Conservation (phyloP, 2,329 filamentous ascomycete genomes). For the Ustulina deusta region DNA sequence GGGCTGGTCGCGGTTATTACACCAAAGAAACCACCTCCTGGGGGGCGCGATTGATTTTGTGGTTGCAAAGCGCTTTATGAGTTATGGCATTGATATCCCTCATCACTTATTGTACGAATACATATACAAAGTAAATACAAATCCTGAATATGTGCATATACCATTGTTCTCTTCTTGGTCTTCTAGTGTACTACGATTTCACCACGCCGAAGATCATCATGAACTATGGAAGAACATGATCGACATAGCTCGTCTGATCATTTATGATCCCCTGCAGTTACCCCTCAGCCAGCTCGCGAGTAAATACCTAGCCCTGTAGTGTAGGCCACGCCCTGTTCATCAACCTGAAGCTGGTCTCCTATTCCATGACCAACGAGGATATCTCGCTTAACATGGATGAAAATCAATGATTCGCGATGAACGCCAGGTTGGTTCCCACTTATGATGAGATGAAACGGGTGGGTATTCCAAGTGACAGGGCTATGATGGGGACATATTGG, state of each 20-base stretch:
- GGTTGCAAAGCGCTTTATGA: slow-evolving; percentile 50
- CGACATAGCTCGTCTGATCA: slow-evolving; percentile 19
- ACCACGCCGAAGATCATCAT: slow-evolving; percentile 1
- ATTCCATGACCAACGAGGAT: neutral
- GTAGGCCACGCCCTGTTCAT: neutral
- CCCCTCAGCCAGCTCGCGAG: slow-evolving; percentile 6
- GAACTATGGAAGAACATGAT: neutral
- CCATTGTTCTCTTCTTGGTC: neutral
- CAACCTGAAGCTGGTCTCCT: slow-evolving; percentile 18
- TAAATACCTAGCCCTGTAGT: neutral
- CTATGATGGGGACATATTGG: neutral
- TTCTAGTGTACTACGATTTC: neutral
- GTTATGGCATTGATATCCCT: slow-evolving; percentile 59
- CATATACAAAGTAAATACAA: slow-evolving; percentile 26
- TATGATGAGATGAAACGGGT: slow-evolving; percentile 34
- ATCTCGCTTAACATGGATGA: slow-evolving; percentile 19
- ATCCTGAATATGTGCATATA: slow-evolving; percentile 4
- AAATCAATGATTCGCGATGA: slow-evolving; percentile 28
- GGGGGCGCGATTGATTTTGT: slow-evolving; percentile 24
- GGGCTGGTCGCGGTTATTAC: slow-evolving; percentile 1
- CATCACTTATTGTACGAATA: slow-evolving; percentile 44
- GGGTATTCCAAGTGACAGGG: slow-evolving; percentile 21
- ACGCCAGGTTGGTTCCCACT: slow-evolving; percentile 35
- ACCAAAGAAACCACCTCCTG: slow-evolving; percentile 31
- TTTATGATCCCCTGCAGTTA: slow-evolving; percentile 4